Evolutionary conservation across 2,329 filamentous ascomycete species (phyloP), one percentile per base, ranked within the genome.

Genomic region (Pseudopyrenochaeta lycopersici): DNA sequence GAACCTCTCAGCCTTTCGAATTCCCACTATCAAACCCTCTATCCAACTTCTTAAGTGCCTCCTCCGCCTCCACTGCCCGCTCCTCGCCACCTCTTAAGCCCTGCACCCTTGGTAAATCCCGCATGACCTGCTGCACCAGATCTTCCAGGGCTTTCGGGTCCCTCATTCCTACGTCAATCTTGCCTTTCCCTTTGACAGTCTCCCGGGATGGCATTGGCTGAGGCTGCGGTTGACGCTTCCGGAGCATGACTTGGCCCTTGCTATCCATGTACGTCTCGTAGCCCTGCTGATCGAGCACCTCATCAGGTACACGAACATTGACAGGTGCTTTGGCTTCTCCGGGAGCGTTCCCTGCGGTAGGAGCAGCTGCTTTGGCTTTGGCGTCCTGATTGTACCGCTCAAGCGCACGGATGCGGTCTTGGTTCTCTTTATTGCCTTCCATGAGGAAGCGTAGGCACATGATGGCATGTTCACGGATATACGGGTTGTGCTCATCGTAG

Each of bases 401-500:
- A 52, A 91, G 82, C 45, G 88, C 85, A 49, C 87, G 83, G 46
- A 93, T 86, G 64, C 90, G 89, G 29, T 85, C 82, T 58, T 90
- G 89, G 14, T 90, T 91, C 51, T 88, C 88, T 29, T 88, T 84
- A 55, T 88, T 91, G 11, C 89, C 89, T 63, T 91, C 89, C 77
- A 91, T 85, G 5, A 90, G 81, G 48, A 78, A 78, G 1, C 76
- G 66, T 3, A 78, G 63, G 41, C 84, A 88, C 62, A 86, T 78
- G 52, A 81, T 81, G 57, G 85, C 83, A 60, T 86, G 90, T 75
- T 98, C 94, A 67, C 94, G 91, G 59, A 96, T 93, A 71, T 94
- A 97, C 0, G 92, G 92, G 70, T 97, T 97, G 77, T 96, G 88
- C 64, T 94, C 92, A 71, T 98, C 94, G 71, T 95, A 95, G 29